Conservation (phyloP, 2,329 filamentous ascomycete genomes). For the Fusarium foetens region DNA sequence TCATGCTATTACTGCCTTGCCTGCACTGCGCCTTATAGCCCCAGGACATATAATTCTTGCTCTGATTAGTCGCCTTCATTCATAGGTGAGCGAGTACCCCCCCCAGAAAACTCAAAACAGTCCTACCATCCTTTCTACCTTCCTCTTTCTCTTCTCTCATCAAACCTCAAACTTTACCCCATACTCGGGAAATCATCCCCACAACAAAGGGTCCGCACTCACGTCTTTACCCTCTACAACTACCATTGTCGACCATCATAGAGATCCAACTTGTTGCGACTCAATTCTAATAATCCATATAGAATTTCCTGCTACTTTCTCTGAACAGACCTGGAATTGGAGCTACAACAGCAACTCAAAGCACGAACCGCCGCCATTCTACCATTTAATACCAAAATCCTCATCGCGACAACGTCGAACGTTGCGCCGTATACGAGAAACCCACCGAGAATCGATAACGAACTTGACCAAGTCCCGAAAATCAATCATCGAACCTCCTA, state of each 20-base stretch:
- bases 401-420: neutral
- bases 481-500: neutral
- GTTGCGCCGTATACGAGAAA: conserved; percentile 11
- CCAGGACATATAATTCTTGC: conserved; percentile 15
- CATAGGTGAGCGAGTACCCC: conserved; percentile 5
- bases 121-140: conserved; percentile 2
- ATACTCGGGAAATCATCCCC: conserved; percentile 42
- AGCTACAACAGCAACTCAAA: neutral
- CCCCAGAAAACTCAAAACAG: conserved; percentile 6
- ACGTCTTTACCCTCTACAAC: conserved; percentile 1
- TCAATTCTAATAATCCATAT: conserved; percentile 9
- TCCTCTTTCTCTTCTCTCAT: conserved; percentile 19
- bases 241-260: neutral
- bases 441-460: neutral
- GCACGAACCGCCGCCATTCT: neutral
- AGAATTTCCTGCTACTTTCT: neutral
- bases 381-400: neutral
- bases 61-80: conserved; percentile 3
- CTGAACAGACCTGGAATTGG: neutral
- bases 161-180: conserved; percentile 37
- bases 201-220: conserved; percentile 38
- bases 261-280: conserved; percentile 12
- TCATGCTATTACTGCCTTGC: conserved; percentile 1
- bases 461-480: neutral
- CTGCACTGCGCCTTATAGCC: conserved; percentile 14